Percentiles rank a stretch among this genome's conserved stretches.
Conservation (phyloP, 345 rosid species). For the Trapa bicornis region DNA sequence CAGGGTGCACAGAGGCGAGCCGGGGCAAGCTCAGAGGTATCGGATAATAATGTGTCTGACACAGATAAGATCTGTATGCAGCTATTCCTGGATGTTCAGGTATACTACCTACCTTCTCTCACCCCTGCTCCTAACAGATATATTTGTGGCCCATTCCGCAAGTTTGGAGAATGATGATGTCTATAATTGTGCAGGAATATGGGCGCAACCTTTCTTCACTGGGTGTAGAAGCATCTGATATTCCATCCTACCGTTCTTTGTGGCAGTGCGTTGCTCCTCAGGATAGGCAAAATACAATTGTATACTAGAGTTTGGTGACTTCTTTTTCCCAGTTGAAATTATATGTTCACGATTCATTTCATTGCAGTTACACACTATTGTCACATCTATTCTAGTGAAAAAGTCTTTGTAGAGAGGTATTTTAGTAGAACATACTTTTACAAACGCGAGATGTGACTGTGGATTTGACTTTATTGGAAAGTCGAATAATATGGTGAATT, state of each 20-base stretch:
- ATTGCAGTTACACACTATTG: background rate
- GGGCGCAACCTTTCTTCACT: constrained; percentile 61
- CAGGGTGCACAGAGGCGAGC: constrained; percentile 85
- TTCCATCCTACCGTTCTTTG: constrained; percentile 54
- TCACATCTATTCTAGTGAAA: background rate
- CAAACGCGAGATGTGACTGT: background rate
- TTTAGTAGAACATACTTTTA: background rate
- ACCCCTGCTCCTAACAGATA: background rate
- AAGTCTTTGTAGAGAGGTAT: background rate
- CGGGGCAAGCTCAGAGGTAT: constrained; percentile 75
- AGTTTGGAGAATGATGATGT: background rate
- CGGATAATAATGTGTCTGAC: constrained; percentile 65
- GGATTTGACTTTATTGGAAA: background rate
- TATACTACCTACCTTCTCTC: constrained; percentile 6
- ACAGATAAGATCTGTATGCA: constrained; percentile 94
- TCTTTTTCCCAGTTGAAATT: background rate
- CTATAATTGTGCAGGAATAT: constrained; percentile 42
- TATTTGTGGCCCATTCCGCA: background rate
- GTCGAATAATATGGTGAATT: background rate
- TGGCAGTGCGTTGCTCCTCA: constrained; percentile 93
- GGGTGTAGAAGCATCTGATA: constrained; percentile 57
- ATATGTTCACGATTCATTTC: background rate
- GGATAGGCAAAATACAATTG: constrained; percentile 42
- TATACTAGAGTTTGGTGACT: constrained; percentile 18
- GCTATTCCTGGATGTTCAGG: constrained; percentile 95